Percentiles rank a stretch among this genome's conserved stretches.
phyloP scores from a whole-genome alignment of 2,329 filamentous ascomycete genomes.

The Leptographium radiaticola region DNA sequence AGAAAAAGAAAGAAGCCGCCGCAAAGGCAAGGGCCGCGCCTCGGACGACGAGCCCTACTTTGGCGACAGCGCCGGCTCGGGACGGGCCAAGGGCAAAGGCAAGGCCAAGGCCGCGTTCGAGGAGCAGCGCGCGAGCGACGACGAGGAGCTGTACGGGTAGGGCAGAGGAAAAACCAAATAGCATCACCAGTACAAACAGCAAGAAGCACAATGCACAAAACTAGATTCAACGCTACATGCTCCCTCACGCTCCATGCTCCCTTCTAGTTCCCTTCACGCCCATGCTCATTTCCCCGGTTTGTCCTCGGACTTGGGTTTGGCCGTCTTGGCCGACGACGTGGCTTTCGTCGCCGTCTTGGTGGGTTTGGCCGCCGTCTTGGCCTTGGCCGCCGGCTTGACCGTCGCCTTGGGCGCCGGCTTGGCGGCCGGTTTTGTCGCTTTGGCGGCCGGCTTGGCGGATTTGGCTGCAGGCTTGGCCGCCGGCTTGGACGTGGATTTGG shows the following conservation, averaged over 20 bases:
- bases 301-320: neutral
- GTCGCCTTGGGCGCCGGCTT: neutral
- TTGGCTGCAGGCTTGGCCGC: neutral
- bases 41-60: conserved; percentile 13
- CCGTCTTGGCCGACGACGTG: neutral
- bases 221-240: neutral
- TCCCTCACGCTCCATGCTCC: neutral
- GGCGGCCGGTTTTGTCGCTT: neutral
- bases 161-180: neutral
- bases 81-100: conserved; percentile 14
- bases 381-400: neutral
- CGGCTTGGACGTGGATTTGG: too few relatives aligned
- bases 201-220: neutral
- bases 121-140: conserved; percentile 40
- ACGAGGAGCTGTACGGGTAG: conserved; percentile 41
- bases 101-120: conserved; percentile 40
- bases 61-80: neutral
- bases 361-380: neutral
- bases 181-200: neutral
- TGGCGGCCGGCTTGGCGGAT: too few relatives aligned
- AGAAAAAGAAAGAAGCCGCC: neutral
- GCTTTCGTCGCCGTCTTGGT: neutral
- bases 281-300: neutral
- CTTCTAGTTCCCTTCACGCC: too few relatives aligned
- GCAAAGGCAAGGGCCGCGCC: neutral